Percentiles rank a stretch among this genome's conserved stretches.
Evolutionary conservation across 2,329 filamentous ascomycete species (phyloP).

Genomic region (Lasiodiplodia gonubiensis): DNA sequence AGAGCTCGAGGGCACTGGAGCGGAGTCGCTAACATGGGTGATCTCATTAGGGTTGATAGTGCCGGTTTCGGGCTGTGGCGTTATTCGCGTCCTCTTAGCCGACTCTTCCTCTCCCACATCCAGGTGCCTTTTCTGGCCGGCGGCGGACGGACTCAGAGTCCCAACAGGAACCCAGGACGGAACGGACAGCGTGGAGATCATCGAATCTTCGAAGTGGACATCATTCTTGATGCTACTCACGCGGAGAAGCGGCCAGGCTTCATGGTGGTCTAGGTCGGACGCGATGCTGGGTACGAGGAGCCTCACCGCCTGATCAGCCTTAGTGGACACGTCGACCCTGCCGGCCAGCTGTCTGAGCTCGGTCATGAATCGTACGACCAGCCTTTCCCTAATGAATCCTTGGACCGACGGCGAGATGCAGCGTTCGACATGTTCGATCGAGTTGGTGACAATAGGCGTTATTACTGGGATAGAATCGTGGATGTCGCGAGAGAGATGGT

Average conservation of each 20-base stretch:
- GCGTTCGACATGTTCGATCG: slow-evolving; percentile 52
- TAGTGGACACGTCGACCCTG: slow-evolving; percentile 39
- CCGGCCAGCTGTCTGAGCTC: slow-evolving; percentile 43
- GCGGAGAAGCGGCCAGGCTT: slow-evolving; percentile 31
- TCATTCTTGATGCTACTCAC: slow-evolving; percentile 9
- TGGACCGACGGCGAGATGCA: slow-evolving; percentile 38
- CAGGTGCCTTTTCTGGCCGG: slow-evolving; percentile 32
- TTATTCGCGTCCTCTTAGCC: slow-evolving; percentile 37
- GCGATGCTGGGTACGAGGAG: slow-evolving; percentile 38
- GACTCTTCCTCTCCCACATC: slow-evolving; percentile 28
- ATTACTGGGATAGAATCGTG: slow-evolving; percentile 39
- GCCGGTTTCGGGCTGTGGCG: slow-evolving; percentile 18
- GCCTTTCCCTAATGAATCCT: slow-evolving; percentile 36
- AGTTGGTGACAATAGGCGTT: slow-evolving; percentile 48
- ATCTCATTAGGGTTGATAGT: slow-evolving; percentile 17
- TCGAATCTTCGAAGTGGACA: slow-evolving; percentile 16
- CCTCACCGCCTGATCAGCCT: slow-evolving; percentile 36
- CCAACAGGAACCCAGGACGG: slow-evolving; percentile 6
- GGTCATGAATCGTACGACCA: slow-evolving; percentile 45
- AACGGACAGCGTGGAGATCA: slow-evolving; percentile 8
- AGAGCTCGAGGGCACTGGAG: background rate
- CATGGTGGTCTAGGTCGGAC: slow-evolving; percentile 23
- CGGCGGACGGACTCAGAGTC: background rate
- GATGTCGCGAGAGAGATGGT: background rate
- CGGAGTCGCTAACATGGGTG: slow-evolving; percentile 18